Conservation (phyloP, 495 filamentous ascomycete genomes). For the Podospora tetraspora region DNA sequence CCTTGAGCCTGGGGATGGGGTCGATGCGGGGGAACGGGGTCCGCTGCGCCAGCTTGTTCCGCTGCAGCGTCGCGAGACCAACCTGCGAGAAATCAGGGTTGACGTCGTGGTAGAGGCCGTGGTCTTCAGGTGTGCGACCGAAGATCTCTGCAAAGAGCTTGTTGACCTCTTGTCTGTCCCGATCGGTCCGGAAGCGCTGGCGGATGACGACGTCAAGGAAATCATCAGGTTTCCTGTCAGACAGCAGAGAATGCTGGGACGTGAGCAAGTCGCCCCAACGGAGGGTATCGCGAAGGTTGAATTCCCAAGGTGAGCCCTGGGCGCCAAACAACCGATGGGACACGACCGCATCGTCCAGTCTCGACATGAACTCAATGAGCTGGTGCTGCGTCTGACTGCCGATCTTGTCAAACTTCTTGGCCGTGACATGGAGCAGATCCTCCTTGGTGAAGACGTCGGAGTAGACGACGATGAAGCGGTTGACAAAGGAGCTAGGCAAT, state of each 20-base stretch:
- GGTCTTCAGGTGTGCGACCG: slow-evolving; percentile 34
- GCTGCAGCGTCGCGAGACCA: slow-evolving; percentile 63
- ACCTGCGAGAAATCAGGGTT: slow-evolving; percentile 57
- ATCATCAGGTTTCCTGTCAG: slow-evolving; percentile 51
- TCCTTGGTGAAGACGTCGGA: slow-evolving; percentile 77
- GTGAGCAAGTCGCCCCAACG: slow-evolving; percentile 78
- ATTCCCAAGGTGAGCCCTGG: slow-evolving; percentile 92
- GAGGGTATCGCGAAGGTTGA: slow-evolving; percentile 88
- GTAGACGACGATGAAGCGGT: slow-evolving; percentile 97
- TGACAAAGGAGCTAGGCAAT: slow-evolving; percentile 90
- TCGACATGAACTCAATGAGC: slow-evolving; percentile 75
- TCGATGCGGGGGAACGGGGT: slow-evolving; percentile 51
- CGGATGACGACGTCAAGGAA: slow-evolving; percentile 78
- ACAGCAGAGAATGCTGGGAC: slow-evolving; percentile 50
- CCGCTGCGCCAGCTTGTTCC: slow-evolving; percentile 54
- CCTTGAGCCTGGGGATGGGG: slow-evolving; percentile 53
- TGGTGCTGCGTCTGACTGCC: slow-evolving; percentile 49
- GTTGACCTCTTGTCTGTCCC: slow-evolving; percentile 59
- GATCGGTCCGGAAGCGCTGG: slow-evolving; percentile 74
- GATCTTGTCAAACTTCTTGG: slow-evolving; percentile 63
- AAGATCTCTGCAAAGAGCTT: slow-evolving; percentile 53
- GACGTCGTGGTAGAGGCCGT: slow-evolving; percentile 61
- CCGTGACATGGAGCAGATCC: slow-evolving; percentile 78
- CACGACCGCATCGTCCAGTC: slow-evolving; percentile 64
- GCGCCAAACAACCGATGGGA: slow-evolving; percentile 61